Evolutionary conservation across 768 basidiomycete genomes (phyloP).

Genomic region (Calocybe cyanea): DNA sequence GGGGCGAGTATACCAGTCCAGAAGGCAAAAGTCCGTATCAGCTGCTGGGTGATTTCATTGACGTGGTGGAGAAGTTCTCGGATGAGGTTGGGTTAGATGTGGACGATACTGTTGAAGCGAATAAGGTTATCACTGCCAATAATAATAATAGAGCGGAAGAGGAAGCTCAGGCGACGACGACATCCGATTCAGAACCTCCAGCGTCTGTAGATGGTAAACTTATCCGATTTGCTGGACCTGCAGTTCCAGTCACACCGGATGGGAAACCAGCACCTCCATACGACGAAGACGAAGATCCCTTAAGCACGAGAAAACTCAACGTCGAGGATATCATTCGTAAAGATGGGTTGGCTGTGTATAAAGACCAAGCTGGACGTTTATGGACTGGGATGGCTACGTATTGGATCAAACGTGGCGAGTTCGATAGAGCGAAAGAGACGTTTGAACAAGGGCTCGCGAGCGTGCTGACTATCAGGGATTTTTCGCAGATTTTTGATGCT

Average conservation of each 20-base stretch:
- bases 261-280: slow-evolving; percentile 51
- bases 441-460: slow-evolving; percentile 84
- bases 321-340: slow-evolving; percentile 81
- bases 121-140: slow-evolving; percentile 44
- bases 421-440: slow-evolving; percentile 81
- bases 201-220: slow-evolving; percentile 58
- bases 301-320: slow-evolving; percentile 67
- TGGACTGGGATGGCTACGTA: slow-evolving; percentile 98
- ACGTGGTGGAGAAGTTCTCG: slow-evolving; percentile 83
- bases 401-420: slow-evolving; percentile 97
- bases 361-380: slow-evolving; percentile 93
- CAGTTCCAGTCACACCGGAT: slow-evolving; percentile 48
- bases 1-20: slow-evolving; percentile 79
- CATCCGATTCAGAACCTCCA: slow-evolving; percentile 24
- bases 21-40: slow-evolving; percentile 97
- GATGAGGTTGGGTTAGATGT: slow-evolving; percentile 91
- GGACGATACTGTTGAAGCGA: slow-evolving; percentile 63
- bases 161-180: slow-evolving; percentile 41
- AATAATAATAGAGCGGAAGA: too few species aligned
- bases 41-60: slow-evolving; percentile 87
- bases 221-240: slow-evolving; percentile 67
- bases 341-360: slow-evolving; percentile 87
- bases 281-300: slow-evolving; percentile 82
- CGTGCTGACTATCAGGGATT: slow-evolving; percentile 93
- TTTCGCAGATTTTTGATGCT: slow-evolving; percentile 96